Evolutionary conservation across 345 rosid genomes (phyloP).

Genomic region (Populus simonii): DNA sequence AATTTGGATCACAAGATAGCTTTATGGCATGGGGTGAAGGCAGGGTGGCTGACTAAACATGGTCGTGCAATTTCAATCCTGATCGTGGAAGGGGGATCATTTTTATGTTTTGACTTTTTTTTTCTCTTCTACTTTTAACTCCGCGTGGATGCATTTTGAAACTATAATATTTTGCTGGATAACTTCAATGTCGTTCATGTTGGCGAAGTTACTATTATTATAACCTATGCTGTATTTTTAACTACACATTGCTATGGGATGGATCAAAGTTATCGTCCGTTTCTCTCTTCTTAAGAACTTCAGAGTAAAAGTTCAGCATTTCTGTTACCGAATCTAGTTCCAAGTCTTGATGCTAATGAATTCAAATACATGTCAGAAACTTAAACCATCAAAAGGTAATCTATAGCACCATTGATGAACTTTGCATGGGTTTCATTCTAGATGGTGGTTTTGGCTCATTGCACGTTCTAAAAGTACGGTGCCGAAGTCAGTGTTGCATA

Average conservation of each 20-base stretch:
- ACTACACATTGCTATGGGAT: background rate
- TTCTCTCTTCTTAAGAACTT: background rate
- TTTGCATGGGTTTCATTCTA: background rate
- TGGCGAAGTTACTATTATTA: background rate
- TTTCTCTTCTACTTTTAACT: background rate
- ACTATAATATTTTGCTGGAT: background rate
- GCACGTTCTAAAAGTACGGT: background rate
- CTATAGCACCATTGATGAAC: background rate
- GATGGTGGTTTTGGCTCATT: background rate
- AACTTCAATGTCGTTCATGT: background rate
- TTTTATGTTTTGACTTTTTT: background rate
- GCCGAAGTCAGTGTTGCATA: background rate
- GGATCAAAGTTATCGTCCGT: background rate
- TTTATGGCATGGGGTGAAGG: conserved; percentile 71
- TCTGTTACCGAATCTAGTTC: background rate
- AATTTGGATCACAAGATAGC: conserved; percentile 95
- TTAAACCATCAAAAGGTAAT: background rate
- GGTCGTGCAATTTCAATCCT: background rate
- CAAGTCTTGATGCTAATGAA: background rate
- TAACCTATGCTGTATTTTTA: background rate
- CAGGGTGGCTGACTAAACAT: conserved; percentile 36
- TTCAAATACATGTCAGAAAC: background rate
- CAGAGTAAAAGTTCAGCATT: background rate
- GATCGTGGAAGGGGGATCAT: background rate
- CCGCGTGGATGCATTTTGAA: background rate